These are phyloP conservation scores for Fusarium nanum DNA, from an alignment of 2,329 filamentous ascomycete species.

Conservation along the genomic window DNA sequence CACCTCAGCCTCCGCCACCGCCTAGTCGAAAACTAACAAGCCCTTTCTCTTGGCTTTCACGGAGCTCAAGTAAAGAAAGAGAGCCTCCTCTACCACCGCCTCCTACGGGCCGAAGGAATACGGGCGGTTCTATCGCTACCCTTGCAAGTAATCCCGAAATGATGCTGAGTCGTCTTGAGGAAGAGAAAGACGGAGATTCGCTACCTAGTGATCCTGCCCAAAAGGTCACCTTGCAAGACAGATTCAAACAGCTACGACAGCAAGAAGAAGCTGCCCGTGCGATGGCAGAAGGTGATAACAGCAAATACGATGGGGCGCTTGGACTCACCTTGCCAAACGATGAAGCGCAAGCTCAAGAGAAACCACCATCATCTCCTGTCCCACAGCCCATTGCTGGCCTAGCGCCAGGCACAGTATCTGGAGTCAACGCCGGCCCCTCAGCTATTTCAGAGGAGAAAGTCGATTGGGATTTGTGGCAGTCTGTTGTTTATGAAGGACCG, in stretches of 20 bases:
- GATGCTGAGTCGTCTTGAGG: conserved; percentile 80
- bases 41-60: conserved; percentile 87
- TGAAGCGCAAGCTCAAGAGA: conserved; percentile 46
- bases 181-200: conserved; percentile 68
- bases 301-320: conserved; percentile 53
- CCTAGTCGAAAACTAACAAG: conserved; percentile 80
- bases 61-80: conserved; percentile 71
- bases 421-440: conserved; percentile 80
- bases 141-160: conserved; percentile 84
- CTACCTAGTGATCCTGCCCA: conserved; percentile 61
- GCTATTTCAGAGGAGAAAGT: conserved; percentile 78
- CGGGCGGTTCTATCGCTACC: conserved; percentile 82
- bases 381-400: conserved; percentile 76
- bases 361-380: conserved; percentile 60
- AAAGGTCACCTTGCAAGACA: conserved; percentile 75
- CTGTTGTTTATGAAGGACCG: conserved; percentile 93
- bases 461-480: conserved; percentile 99
- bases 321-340: conserved; percentile 44
- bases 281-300: conserved; percentile 62
- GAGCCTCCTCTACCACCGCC: conserved; percentile 67
- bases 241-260: conserved; percentile 81
- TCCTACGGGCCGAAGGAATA: conserved; percentile 71
- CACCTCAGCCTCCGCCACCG: conserved; percentile 50
- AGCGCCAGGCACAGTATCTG: conserved; percentile 86
- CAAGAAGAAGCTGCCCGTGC: conserved; percentile 75